Base-by-base conservation (phyloP, 805 yeast species). In the Barnettozyma botsteinii region DNA sequence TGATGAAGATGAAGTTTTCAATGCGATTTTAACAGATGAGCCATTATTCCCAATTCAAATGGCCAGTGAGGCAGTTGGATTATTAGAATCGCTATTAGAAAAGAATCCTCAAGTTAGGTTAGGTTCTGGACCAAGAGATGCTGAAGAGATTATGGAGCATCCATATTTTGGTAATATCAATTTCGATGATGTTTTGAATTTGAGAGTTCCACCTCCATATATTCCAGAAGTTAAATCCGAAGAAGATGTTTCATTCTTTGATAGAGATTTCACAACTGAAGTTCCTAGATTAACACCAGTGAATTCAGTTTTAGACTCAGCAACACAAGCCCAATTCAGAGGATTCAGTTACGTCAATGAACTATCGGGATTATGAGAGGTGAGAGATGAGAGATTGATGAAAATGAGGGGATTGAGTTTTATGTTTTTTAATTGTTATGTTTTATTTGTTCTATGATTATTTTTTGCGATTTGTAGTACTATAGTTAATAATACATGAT, bases 31-130 rank as follows among this genome's bases (percentile, higher is more conserved):
- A 47, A 83, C 93, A 28, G 98, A 93, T 68, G 98, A 93, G 61
- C 98, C 96, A 9, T 70, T 88, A 52, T 93, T 89, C 62, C 98
- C 98, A 25, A 87, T 93, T 48, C 93, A 88, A 59, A 91, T 93
- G 97, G 93, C 96, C 2, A 81, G 95, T 45, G 96, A 89, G 59
- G 87, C 96, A 2, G 98, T 93, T 28, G 88, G 94, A 48, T 81
- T 93, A 34, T 73, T 93, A 62, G 97, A 91, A 63, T 88, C 91
- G 32, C 72, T 93, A 49, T 70, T 93, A 49, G 86, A 96, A 1
- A 84, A 94, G 58, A 96, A 91, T 59, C 96, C 97, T 13, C 64
- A 65, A 15, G 69, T 73, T 48, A 81, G 99, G 59, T 67, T 93
- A 30, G 98, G 98, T 27, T 74, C 88, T 15, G 84, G 96, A 8